Evolutionary conservation across 1,284 basidiomycete genomes (phyloP).

Genomic region (Caloboletus firmus): DNA sequence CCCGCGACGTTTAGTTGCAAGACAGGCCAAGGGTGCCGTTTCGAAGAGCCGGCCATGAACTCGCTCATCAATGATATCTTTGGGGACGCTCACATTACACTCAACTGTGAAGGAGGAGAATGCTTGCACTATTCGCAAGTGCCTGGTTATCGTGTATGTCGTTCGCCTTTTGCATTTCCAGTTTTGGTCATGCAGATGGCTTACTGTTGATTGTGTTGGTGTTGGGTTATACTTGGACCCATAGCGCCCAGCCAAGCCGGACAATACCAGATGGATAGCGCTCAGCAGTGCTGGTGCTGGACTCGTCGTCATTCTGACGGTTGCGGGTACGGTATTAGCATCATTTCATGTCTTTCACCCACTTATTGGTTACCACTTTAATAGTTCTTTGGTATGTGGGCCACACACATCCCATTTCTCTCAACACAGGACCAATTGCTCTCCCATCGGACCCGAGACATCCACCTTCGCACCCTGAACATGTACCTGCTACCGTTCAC

Average conservation of each 20-base stretch:
- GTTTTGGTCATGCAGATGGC: background rate
- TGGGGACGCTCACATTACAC: conserved; percentile 86
- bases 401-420: conserved; percentile 54
- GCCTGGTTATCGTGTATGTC: conserved; percentile 80
- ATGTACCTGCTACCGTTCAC: conserved; percentile 89
- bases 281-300: conserved; percentile 81
- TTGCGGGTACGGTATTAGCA: conserved; percentile 42
- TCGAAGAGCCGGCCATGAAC: conserved; percentile 97
- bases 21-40: conserved; percentile 74
- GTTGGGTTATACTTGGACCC: background rate
- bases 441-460: conserved; percentile 32
- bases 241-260: conserved; percentile 73
- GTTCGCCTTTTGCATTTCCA: background rate
- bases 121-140: conserved; percentile 93
- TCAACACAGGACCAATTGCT: conserved; percentile 70
- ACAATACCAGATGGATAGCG: conserved; percentile 80
- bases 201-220: background rate
- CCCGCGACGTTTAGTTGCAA: conserved; percentile 88
- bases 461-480: conserved; percentile 55
- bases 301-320: conserved; percentile 60
- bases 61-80: conserved; percentile 91
- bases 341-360: background rate
- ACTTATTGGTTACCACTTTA: background rate
- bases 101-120: conserved; percentile 88
- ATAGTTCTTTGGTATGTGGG: conserved; percentile 89